Evolutionary conservation across 2,329 filamentous ascomycete species (phyloP).

Genomic region (Sporothrix sp.): DNA sequence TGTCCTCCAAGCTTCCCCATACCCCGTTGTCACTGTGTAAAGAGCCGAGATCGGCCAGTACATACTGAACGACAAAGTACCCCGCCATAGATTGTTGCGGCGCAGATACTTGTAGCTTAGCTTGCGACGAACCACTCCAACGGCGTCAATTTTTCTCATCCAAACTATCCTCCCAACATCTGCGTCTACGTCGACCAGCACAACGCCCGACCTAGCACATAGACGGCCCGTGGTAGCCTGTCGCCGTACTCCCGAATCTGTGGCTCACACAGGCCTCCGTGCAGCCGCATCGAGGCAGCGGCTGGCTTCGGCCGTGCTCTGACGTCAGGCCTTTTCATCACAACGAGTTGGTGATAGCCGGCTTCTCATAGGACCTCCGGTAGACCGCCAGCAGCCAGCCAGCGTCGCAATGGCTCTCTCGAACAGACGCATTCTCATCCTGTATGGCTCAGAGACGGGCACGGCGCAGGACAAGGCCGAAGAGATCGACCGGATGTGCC

Average conservation of each 20-base stretch:
- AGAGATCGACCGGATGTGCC: slow-evolving; percentile 64
- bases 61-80: slow-evolving; percentile 10
- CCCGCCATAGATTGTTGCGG: slow-evolving; percentile 13
- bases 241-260: too few relatives aligned
- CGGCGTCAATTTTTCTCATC: slow-evolving; percentile 10
- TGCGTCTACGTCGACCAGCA: neutral
- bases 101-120: slow-evolving; percentile 9
- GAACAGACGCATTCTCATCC: slow-evolving; percentile 49
- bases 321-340: neutral
- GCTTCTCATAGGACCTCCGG: too few relatives aligned
- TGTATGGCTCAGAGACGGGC: slow-evolving; percentile 93
- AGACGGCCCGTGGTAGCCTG: too few relatives aligned
- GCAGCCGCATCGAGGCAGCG: too few relatives aligned
- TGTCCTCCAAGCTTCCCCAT: too few relatives aligned
- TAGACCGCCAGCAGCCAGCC: neutral
- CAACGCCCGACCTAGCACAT: neutral
- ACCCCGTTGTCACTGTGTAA: too few relatives aligned
- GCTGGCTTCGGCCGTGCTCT: too few relatives aligned
- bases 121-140: neutral
- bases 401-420: slow-evolving; percentile 11
- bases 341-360: too few relatives aligned
- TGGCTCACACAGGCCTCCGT: too few relatives aligned
- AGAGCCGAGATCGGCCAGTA: slow-evolving; percentile 17
- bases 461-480: slow-evolving; percentile 87
- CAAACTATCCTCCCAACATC: neutral